These are phyloP conservation scores for Mucor racemosus DNA, from an alignment of 371 early-diverging fungal genomes.

Conservation along the genomic window DNA sequence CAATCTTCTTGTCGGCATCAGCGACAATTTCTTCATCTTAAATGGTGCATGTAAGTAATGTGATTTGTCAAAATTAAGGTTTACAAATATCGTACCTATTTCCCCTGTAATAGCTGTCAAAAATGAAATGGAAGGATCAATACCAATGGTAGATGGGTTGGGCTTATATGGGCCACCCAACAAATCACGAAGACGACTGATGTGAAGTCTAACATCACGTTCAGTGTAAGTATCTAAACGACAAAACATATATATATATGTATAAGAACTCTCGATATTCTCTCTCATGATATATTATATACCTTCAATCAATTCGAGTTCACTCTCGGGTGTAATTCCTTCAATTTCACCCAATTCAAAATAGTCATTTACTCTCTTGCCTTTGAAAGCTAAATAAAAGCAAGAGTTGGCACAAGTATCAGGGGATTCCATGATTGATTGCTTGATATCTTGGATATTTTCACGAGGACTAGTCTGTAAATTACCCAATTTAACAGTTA, in stretches of 20 bases:
- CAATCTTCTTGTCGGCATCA: constrained; percentile 48
- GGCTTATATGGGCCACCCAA: constrained; percentile 79
- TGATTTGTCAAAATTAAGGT: not conserved
- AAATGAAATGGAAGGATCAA: constrained; percentile 75
- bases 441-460: constrained; percentile 86
- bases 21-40: constrained; percentile 47
- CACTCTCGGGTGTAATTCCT: constrained; percentile 70
- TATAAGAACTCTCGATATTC: too few species aligned
- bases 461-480: constrained; percentile 72
- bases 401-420: constrained; percentile 88
- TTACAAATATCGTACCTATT: constrained; percentile 50
- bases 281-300: too few species aligned
- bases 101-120: constrained; percentile 70
- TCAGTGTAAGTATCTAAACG: constrained; percentile 80
- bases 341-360: constrained; percentile 78
- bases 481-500: not conserved
- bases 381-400: constrained; percentile 82
- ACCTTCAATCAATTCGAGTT: constrained; percentile 78
- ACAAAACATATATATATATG: not conserved
- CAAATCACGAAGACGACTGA: constrained; percentile 85
- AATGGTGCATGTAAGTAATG: not conserved
- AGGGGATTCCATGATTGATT: constrained; percentile 85
- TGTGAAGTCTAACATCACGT: constrained; percentile 88
- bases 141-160: constrained; percentile 69
- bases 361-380: constrained; percentile 73